Evolutionary conservation across 371 early-diverging fungal species (phyloP), one percentile per base, ranked within the genome.

Genomic region (Nematocida major): DNA sequence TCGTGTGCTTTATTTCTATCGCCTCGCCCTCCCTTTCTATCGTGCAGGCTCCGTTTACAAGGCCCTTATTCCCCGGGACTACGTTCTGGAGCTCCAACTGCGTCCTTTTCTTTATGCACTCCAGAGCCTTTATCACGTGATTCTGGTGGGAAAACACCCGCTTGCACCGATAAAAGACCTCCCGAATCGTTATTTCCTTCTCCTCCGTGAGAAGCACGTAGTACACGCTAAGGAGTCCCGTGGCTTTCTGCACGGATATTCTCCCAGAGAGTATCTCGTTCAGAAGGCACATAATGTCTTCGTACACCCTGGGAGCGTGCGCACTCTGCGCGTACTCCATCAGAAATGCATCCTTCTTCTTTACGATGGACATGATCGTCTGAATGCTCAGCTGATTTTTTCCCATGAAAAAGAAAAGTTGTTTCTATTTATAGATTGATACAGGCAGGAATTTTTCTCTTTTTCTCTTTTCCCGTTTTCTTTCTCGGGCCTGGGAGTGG

Each of bases 31-130:
- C 30, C 15, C 39, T 18, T 48, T 28, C 22, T 43, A 82, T 47
- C 42, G 9, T 39, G 24, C 61, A 47, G 2, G 9, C 28, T 49
- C 83, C 84, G 59, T 61, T 49, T 34, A 81, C 70, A n/a, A 82
- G 36, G 28, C 85, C 85, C 61, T 85, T 85, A 28, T 79, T 61
- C 30, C 78, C 59, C n/a, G 81, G 54, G 26, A 61, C 62, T 15
- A 85, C 77, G 2, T 43, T 18, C 20, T n/a, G n/a, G n/a, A 83
- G 65, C 28, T 49, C 43, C n/a, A 57, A 34, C 18, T 62, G 22
- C n/a, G 78, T 59, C 47, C 67, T 42, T 20, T 32, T 51, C 3
- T 42, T 43, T 26, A 80, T 77, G 28, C 54, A 30, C 4, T 76
- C 57, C 26, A 83, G 36, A 22, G 79, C 20, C n/a, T 20, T 54